Base-by-base conservation (phyloP, 805 yeast species). In the Yarrowia sp. region DNA sequence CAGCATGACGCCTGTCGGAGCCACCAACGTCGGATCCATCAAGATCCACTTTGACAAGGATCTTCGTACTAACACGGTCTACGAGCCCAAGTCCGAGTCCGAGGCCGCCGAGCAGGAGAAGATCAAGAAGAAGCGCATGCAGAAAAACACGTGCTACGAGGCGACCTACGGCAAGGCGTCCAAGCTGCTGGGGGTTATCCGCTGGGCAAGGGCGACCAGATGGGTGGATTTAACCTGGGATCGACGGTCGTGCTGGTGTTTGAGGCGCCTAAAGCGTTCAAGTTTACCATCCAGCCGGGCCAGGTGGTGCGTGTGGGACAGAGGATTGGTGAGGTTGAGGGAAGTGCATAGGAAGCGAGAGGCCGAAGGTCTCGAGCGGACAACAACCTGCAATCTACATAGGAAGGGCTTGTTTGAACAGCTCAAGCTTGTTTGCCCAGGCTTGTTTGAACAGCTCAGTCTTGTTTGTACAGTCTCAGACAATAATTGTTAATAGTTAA, bases 1-100 rank as follows among this genome's bases (percentile, higher is more conserved):
- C 77, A 87, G 96, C 66, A 94, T 94, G 99, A 93, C 97, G 0
- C 97, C 99, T 0, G 99, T 94, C 12, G 99, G 99, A 13, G 99
- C 99, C 22, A 94, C 99, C 2, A 94, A 94, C 75, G 99, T 94
- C 29, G 99, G 99, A 6, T 87, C 96, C 69, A 94, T 94, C 66
- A 85, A 87, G 63, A 81, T 94, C 66, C 90, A 92, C 71, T 94
- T 94, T 70, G 99, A 94, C 74, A 86, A 87, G 75, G 92, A 89
- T 69, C 81, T 94, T 70, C 81, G 86, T 36, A 94, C 99, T 13
- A 94, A 94, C 73, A 85, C 84, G 31, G 79, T 81, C 46, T 84
- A 83, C 67, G 71, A 72, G 68, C 71, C 63, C 64, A 64, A 53
- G 25, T 29, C 18, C 5, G 55, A 49, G 31, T 41, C 62, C 39